These are phyloP conservation scores for Balakata baccata DNA, from an alignment of 345 rosid species.

Conservation along the genomic window DNA sequence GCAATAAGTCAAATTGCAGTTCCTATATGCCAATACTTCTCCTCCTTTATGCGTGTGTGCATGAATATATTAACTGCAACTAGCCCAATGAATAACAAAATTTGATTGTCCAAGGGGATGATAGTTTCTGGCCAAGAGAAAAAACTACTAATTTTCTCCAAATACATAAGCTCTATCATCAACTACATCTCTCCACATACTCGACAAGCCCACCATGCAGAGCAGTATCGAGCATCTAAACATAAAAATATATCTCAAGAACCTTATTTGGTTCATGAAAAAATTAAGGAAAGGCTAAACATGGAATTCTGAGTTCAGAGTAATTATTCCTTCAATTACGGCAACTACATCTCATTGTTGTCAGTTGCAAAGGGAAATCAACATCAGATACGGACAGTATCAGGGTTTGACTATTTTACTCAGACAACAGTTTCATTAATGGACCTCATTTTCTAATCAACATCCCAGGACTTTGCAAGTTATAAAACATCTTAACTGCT, in stretches of 20 bases:
- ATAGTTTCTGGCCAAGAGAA: neutral
- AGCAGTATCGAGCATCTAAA: neutral
- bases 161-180: neutral
- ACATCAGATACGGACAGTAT: neutral
- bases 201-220: neutral
- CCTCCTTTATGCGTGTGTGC: too few relatives aligned
- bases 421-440: constrained; percentile 1
- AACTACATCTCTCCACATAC: neutral
- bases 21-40: neutral
- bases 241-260: neutral
- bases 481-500: too few relatives aligned
- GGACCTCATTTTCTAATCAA: neutral
- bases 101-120: neutral
- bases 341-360: neutral
- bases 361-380: neutral
- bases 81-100: neutral
- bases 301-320: neutral
- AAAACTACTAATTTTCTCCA: neutral
- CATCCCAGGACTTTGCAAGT: neutral
- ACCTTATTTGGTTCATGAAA: neutral
- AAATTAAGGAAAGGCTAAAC: neutral
- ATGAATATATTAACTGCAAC: neutral
- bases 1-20: neutral
- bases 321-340: neutral
- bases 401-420: neutral